Evolutionary conservation across 1,139 yeast species (phyloP), one percentile per base, ranked within the genome.

Genomic region (Yamadazyma taylorii): DNA sequence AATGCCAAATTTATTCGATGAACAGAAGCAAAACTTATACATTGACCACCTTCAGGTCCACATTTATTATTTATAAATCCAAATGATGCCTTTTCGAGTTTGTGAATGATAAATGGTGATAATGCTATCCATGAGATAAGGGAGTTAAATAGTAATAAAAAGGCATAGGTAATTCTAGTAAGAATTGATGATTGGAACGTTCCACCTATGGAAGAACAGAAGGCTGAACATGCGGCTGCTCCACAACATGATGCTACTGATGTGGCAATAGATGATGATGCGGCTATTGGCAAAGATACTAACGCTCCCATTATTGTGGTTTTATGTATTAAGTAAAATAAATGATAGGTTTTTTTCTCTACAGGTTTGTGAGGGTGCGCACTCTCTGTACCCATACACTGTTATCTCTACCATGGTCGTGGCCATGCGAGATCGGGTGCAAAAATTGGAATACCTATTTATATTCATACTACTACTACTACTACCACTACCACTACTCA

Each of bases 11-110:
- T 89, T 50, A 94, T 73, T 41, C 97, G 71, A 56, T 92, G 94
- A 9, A 92, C 97, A 5, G 95, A 90, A 14, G 90, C 87, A 61
- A 92, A 94, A 39, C 97, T 95, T 31, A 80, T 79, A 66, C 98
- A 94, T 52, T 88, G 89, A 31, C 83, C 82, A 8, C 92, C 95
- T 34, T 82, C 81, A 47, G 96, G 89, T 9, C 79, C 80, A 47
- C 75, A 69, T 41, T 66, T 65, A 46, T 63, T 68, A 39, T 83
- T 82, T 45, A 83, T 75, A 47, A 78, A 77, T 29, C 89, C 87
- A 60, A 83, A 75, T 0, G 89, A 73, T 8, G 92, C 73, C 44
- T 76, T 75, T 45, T 86, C 96, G 9, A 92, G 77, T 61, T 86
- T 79, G 42, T 79, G 74, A 21, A 85, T 75, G 3, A 94, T 81